These are phyloP conservation scores for Schizochytrium sp. DNA, from an alignment of 108 stramenopile genomes.

Conservation along the genomic window DNA sequence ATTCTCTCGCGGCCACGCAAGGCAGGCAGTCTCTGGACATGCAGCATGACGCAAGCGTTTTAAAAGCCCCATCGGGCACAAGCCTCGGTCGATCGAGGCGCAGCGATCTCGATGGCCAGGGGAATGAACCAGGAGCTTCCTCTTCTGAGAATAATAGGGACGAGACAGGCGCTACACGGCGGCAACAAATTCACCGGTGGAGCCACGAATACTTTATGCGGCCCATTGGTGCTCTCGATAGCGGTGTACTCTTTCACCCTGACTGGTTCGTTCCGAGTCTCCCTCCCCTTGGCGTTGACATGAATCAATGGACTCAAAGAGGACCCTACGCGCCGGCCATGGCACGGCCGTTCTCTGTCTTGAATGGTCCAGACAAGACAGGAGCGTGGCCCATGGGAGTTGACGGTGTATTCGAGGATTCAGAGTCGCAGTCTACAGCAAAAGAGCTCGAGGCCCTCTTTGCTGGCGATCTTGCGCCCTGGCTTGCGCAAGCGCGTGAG, in stretches of 20 bases:
- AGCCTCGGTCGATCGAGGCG: too few species aligned
- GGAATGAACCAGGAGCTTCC: background rate
- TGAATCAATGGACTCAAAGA: background rate
- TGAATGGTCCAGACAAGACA: background rate
- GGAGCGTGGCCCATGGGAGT: background rate
- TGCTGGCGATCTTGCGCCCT: background rate
- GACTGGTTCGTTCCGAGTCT: constrained; percentile 11
- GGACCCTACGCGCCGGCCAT: background rate
- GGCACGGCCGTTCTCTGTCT: background rate
- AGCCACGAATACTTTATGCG: constrained; percentile 1
- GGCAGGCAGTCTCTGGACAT: too few species aligned
- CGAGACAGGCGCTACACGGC: background rate
- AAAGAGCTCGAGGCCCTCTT: background rate
- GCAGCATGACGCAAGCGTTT: too few species aligned
- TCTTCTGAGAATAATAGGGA: background rate
- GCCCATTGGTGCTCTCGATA: background rate
- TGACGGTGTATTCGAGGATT: background rate
- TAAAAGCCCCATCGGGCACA: too few species aligned
- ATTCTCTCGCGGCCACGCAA: too few species aligned
- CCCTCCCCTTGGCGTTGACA: background rate
- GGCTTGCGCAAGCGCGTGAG: background rate
- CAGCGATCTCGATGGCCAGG: too few species aligned
- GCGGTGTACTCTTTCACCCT: background rate
- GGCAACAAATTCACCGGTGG: background rate
- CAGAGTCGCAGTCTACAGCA: background rate